Percentiles rank a stretch among this genome's conserved stretches.
phyloP scores from a whole-genome alignment of 2,329 filamentous ascomycete genomes.

The Hymenoscyphus linearis region DNA sequence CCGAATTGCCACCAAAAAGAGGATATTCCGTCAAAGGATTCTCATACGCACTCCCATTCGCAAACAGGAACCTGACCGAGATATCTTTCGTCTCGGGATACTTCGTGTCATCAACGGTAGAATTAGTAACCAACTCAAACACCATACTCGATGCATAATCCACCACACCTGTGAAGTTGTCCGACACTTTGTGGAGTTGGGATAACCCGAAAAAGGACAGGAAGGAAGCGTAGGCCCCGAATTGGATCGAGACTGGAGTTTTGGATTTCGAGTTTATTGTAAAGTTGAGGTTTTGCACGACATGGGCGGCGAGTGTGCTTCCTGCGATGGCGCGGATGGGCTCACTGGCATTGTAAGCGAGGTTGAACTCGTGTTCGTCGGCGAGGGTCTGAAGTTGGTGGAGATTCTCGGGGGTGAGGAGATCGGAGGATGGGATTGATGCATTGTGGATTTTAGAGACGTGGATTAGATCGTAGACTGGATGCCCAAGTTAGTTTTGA shows the following conservation, averaged over 20 bases:
- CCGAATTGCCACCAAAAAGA: conserved; percentile 53
- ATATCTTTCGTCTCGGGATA: conserved; percentile 49
- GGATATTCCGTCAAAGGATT: conserved; percentile 43
- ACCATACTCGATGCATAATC: conserved; percentile 79
- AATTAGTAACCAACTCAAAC: conserved; percentile 64
- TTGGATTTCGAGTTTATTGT: conserved; percentile 43
- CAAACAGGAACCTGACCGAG: conserved; percentile 55
- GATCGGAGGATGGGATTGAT: conserved; percentile 50
- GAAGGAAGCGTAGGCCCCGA: conserved; percentile 58
- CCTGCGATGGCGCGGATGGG: conserved; percentile 54
- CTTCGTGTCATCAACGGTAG: conserved; percentile 37
- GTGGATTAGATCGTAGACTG: conserved; percentile 56
- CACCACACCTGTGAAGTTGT: conserved; percentile 69
- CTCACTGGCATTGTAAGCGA: conserved; percentile 76
- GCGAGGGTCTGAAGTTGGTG: conserved; percentile 67
- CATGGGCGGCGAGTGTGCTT: conserved; percentile 43
- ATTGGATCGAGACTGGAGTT: conserved; percentile 46
- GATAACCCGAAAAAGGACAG: conserved; percentile 59
- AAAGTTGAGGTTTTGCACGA: conserved; percentile 42
- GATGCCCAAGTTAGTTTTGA: conserved; percentile 13
- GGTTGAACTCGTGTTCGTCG: conserved; percentile 73
- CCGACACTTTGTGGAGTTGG: conserved; percentile 43
- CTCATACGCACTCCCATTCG: conserved; percentile 49
- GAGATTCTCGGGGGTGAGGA: conserved; percentile 56
- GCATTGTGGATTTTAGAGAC: conserved; percentile 56